Evolutionary conservation across 2,329 filamentous ascomycete genomes (phyloP), one percentile per base, ranked within the genome.

Genomic region (Xylaria sp.): DNA sequence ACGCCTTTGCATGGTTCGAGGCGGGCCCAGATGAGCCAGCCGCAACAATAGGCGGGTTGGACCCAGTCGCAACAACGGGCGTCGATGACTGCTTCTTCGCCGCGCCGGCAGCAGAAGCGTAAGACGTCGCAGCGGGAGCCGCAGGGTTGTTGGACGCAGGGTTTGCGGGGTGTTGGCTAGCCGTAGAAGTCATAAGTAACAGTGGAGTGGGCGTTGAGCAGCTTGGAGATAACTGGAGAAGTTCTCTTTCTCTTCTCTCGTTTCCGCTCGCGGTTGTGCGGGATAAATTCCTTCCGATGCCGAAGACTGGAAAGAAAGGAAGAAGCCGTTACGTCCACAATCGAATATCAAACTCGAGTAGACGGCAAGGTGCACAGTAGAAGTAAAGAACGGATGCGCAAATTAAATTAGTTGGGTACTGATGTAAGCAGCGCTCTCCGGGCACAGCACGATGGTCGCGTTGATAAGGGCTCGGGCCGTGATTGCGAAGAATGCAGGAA

Each of bases 51-150:
- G 86, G 84, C 74, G 81, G 83, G 75, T 82, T 83, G 73, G 87
- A 86, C 79, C 86, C 86, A 79, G 86, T 84, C 81, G 86, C 87
- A 80, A 87, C 85, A 81, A 88, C 79, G 78, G 88, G 86, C 81
- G 86, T 85, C 81, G 86, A 83, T 77, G 85, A 82, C 79, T 83
- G 82, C 85, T 90, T 90, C 84, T 89, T 89, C 73, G 84, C 82
- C 81, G 86, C 85, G 83, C 86, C 84, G 79, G 85, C 88, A 83
- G 88, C 88, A 76, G 88, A 89, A 84, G 88, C 88, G 88, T 90
- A 90, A 79, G 88, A 90, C 80, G 82, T 78, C 81, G 86, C 84
- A 80, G 86, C 84, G 78, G 85, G 83, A 79, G 85, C 83, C 81
- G 85, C 83, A 74, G 79, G 81, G 80, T 83, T 82, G 81, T 83